Conservation (phyloP, 1,284 basidiomycete genomes). For the Tylopilus microsporus region DNA sequence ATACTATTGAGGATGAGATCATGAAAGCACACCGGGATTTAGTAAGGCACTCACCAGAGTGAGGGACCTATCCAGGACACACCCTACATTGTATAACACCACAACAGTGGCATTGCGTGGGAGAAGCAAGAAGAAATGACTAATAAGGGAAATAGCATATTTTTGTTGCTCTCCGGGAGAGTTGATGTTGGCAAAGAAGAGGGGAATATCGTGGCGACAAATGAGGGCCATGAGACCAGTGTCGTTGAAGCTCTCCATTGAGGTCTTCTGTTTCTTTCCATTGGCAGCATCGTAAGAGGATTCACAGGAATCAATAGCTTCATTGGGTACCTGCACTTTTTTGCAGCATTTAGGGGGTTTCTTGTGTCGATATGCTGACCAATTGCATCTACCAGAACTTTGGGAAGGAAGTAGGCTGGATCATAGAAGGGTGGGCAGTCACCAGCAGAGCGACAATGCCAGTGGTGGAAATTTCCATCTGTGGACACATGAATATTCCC, state of each 20-base stretch:
- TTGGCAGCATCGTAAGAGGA: not conserved
- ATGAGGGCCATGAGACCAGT: not conserved
- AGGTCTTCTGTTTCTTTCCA: not conserved
- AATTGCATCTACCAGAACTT: not conserved
- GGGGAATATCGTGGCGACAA: not conserved
- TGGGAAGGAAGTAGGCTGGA: slow-evolving; percentile 5
- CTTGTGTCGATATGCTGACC: not conserved
- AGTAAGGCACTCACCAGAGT: too few relatives aligned
- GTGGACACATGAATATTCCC: not conserved
- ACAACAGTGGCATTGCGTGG: not conserved
- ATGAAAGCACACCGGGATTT: too few relatives aligned
- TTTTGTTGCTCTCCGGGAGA: not conserved
- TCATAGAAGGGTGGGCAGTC: not conserved
- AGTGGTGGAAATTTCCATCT: not conserved
- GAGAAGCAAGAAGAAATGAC: not conserved
- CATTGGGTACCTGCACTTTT: slow-evolving; percentile 3
- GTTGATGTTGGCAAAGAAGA: not conserved
- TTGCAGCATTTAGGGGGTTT: not conserved
- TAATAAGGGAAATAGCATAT: not conserved
- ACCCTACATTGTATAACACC: not conserved
- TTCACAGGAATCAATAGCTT: not conserved
- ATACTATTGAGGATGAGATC: not conserved
- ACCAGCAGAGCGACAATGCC: not conserved
- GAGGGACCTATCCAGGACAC: not conserved
- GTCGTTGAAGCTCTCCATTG: not conserved